A percentile compares a stretch with the other conserved stretches of the same genome.
Evolutionary conservation across 2,329 filamentous ascomycete species (phyloP).

Genomic region (Colletotrichum sp.): DNA sequence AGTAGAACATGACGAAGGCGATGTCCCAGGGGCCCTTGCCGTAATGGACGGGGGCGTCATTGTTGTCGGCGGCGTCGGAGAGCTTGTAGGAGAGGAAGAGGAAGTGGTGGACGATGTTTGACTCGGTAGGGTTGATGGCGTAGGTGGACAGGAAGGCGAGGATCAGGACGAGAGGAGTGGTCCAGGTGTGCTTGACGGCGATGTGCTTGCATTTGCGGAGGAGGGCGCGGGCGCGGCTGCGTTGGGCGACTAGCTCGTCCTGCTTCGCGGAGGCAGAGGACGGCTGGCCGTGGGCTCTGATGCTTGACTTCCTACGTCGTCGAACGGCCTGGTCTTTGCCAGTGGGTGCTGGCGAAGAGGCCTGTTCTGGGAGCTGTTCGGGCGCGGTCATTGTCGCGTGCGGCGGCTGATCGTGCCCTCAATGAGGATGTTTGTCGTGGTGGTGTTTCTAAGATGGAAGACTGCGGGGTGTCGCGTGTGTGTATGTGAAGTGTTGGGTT

Average conservation of each 20-base stretch:
- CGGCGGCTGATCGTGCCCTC: neutral
- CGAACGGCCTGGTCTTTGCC: constrained; percentile 13
- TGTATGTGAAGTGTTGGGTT: neutral
- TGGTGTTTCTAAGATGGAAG: neutral
- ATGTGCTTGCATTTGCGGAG: constrained; percentile 19
- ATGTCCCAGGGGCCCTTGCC: constrained; percentile 73
- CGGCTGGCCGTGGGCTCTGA: constrained; percentile 10
- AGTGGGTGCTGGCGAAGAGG: neutral
- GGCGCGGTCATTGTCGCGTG: constrained; percentile 12
- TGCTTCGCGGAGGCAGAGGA: neutral
- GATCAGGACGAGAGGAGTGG: constrained; percentile 60
- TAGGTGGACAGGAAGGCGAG: constrained; percentile 60
- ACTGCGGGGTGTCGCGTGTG: neutral
- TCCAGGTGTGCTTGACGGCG: constrained; percentile 29
- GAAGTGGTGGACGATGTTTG: constrained; percentile 67
- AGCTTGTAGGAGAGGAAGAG: constrained; percentile 75
- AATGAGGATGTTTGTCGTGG: neutral
- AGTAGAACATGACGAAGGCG: constrained; percentile 74
- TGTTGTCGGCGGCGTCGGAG: constrained; percentile 39
- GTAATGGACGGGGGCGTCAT: constrained; percentile 58
- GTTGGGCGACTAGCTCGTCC: constrained; percentile 17
- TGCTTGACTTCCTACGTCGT: constrained; percentile 19
- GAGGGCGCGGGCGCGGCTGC: constrained; percentile 15
- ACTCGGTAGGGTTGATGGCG: constrained; percentile 63
- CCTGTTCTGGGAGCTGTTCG: constrained; percentile 5